These are phyloP conservation scores for Platanthera guangdongensis DNA, from an alignment of 106 monocot genomes.

Conservation along the genomic window DNA sequence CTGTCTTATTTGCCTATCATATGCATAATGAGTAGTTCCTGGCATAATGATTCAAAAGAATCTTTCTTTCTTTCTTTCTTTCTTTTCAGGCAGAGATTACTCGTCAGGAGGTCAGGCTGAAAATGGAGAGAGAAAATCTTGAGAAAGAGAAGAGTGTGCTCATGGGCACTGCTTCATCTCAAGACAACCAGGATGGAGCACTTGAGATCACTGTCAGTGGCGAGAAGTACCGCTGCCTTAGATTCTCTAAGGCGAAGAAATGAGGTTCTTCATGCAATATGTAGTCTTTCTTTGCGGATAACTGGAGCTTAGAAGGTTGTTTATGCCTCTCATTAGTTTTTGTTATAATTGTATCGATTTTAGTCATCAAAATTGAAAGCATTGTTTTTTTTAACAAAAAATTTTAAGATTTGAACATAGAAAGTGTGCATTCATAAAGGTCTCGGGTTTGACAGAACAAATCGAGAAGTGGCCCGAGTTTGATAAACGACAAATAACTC, in stretches of 20 bases:
- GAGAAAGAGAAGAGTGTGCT: slow-evolving; percentile 33
- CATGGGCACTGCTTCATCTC: slow-evolving; percentile 25
- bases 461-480: no score
- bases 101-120: slow-evolving; percentile 22
- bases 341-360: neutral
- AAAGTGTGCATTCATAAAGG: no score
- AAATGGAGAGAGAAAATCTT: slow-evolving; percentile 26
- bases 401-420: no score
- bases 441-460: no score
- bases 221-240: slow-evolving; percentile 25
- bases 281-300: neutral
- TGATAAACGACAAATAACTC: no score
- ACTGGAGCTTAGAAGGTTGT: neutral
- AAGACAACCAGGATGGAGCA: slow-evolving; percentile 27
- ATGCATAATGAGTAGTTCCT: neutral
- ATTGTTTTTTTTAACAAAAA: neutral
- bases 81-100: slow-evolving; percentile 22
- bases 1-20: neutral
- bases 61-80: neutral
- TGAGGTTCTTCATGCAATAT: slow-evolving; percentile 4
- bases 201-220: slow-evolving; percentile 29
- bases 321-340: neutral
- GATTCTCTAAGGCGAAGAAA: slow-evolving; percentile 28
- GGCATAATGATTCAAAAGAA: neutral
- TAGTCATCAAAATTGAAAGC: neutral